Percentiles rank a stretch among this genome's conserved stretches.
Evolutionary conservation across 139 green algal species (phyloP).

Genomic region (Chlamydomonas sp.): DNA sequence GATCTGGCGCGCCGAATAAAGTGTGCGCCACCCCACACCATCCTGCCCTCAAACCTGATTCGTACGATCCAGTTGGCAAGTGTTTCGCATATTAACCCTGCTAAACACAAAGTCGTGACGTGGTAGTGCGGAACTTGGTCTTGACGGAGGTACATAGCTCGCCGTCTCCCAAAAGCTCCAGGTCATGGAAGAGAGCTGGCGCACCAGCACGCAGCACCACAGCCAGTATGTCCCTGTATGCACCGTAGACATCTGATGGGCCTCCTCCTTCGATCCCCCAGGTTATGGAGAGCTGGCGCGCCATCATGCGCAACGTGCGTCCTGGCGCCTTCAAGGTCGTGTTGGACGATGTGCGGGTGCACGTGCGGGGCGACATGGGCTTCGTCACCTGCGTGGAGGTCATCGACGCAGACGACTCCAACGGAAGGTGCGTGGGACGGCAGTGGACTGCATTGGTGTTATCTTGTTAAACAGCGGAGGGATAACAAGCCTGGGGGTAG

Average conservation of each 20-base stretch:
- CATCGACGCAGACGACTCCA: slow-evolving; percentile 72
- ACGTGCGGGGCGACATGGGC: slow-evolving; percentile 52
- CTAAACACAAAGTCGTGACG: too few relatives aligned
- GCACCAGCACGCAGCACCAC: not conserved
- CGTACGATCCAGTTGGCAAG: too few relatives aligned
- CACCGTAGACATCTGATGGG: too few relatives aligned
- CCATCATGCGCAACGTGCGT: slow-evolving; percentile 68
- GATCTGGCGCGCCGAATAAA: too few relatives aligned
- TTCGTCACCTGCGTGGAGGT: slow-evolving; percentile 87
- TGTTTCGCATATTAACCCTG: too few relatives aligned
- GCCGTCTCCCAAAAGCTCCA: not conserved
- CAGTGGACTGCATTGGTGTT: too few relatives aligned
- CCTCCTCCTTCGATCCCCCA: slow-evolving; percentile 7
- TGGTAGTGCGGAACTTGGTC: too few relatives aligned
- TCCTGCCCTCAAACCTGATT: too few relatives aligned
- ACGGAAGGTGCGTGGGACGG: slow-evolving; percentile 51
- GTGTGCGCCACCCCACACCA: too few relatives aligned
- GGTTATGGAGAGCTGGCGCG: slow-evolving; percentile 85
- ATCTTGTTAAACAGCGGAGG: too few relatives aligned
- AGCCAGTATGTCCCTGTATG: not conserved
- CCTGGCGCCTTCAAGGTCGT: slow-evolving; percentile 66
- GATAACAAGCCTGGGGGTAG: too few relatives aligned
- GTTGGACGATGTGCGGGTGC: slow-evolving; percentile 82
- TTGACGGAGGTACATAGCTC: not conserved
- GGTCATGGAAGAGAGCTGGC: not conserved